A percentile compares a stretch with the other conserved stretches of the same genome.
Conservation (phyloP, 768 basidiomycete species). For the Naganishia friedmannii region DNA sequence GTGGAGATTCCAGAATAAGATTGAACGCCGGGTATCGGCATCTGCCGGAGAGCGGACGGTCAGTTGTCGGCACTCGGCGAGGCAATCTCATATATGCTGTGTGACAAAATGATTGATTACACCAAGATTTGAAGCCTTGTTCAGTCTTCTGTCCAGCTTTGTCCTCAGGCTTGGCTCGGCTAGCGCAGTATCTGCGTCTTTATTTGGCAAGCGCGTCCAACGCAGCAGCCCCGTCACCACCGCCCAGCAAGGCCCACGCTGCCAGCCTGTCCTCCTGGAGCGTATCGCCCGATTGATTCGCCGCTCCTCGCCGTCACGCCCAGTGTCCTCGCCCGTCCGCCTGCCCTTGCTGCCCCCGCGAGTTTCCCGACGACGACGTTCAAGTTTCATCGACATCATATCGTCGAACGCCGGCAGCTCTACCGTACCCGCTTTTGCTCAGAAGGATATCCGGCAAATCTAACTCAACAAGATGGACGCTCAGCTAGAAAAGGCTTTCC, state of each 20-base stretch:
- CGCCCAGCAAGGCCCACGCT: not conserved
- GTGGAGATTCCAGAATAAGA: too few relatives aligned
- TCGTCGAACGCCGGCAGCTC: not conserved
- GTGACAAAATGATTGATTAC: not conserved
- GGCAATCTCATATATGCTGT: too few relatives aligned
- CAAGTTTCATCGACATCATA: not conserved
- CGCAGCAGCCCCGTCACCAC: not conserved
- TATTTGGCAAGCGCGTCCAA: not conserved
- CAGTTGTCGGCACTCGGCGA: too few relatives aligned
- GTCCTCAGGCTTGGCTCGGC: not conserved
- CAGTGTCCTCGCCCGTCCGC: not conserved
- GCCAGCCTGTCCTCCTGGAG: not conserved
- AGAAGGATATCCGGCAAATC: slow-evolving; percentile 9
- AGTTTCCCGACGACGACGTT: not conserved
- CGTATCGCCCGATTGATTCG: slow-evolving; percentile 1
- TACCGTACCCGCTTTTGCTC: not conserved
- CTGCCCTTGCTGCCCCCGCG: not conserved
- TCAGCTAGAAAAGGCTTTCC: slow-evolving; percentile 5
- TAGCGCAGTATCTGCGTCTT: not conserved
- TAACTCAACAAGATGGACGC: slow-evolving; percentile 4
- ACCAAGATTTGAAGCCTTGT: not conserved
- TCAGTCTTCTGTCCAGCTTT: not conserved
- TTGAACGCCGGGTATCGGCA: too few relatives aligned
- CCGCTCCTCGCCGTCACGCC: not conserved
- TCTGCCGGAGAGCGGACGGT: too few relatives aligned